A percentile compares a stretch with the other conserved stretches of the same genome.
Conservation (phyloP, 2,329 filamentous ascomycete species). For the Hypoxylon rubiginosum region DNA sequence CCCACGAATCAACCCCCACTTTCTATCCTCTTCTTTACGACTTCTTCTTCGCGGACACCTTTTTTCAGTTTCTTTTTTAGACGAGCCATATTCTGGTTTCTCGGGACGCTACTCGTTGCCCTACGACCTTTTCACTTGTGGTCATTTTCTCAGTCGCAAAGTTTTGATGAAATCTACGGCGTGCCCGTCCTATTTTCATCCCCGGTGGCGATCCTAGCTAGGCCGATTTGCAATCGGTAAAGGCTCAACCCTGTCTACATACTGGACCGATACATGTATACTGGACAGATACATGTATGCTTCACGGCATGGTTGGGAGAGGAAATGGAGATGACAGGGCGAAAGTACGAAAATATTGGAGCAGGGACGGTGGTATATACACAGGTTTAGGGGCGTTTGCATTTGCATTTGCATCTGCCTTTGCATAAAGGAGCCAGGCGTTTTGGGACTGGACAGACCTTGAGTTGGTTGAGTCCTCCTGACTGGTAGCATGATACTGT, state of each 20-base stretch:
- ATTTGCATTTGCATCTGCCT: background rate
- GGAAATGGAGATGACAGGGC: background rate
- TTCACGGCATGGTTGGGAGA: conserved; percentile 2
- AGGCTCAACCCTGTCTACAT: conserved; percentile 1
- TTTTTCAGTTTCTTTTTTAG: background rate
- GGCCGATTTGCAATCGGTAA: background rate
- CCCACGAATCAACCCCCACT: background rate
- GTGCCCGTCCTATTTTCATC: background rate
- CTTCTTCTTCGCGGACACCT: background rate
- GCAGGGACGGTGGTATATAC: background rate
- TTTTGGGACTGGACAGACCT: conserved; percentile 1
- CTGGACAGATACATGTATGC: conserved; percentile 11
- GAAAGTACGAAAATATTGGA: background rate
- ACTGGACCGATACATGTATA: conserved; percentile 8
- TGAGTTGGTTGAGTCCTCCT: background rate
- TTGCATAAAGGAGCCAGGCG: background rate
- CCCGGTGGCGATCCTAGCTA: background rate
- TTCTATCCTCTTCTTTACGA: background rate
- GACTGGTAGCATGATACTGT: background rate
- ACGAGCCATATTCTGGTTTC: background rate
- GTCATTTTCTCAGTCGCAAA: background rate
- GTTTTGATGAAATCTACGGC: conserved; percentile 1
- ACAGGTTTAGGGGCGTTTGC: background rate
- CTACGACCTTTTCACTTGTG: background rate
- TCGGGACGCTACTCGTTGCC: background rate